phyloP scores from a whole-genome alignment of 768 basidiomycete species.

The Rickenella mellea region DNA sequence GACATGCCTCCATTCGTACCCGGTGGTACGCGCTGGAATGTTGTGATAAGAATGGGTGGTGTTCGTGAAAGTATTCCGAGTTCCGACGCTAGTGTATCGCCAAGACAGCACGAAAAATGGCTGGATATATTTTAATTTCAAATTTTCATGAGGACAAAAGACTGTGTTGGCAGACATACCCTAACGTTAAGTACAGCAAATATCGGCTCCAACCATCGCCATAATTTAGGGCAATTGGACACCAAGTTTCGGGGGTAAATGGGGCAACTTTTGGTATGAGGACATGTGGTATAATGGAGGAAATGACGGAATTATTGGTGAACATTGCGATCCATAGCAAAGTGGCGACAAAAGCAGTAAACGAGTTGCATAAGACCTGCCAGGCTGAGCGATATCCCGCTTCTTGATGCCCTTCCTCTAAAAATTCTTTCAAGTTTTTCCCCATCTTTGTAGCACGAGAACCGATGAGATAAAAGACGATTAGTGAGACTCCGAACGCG shows the following conservation, averaged over 20 bases:
- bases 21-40: constrained; percentile 61
- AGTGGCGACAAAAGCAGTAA: constrained; percentile 49
- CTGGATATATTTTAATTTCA: constrained; percentile 35
- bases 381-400: constrained; percentile 66
- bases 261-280: too few species aligned
- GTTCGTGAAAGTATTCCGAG: constrained; percentile 74
- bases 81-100: constrained; percentile 90
- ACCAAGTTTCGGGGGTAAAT: constrained; percentile 45
- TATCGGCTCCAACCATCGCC: constrained; percentile 46
- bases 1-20: constrained; percentile 91
- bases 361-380: constrained; percentile 81
- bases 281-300: constrained; percentile 8
- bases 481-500: constrained; percentile 55
- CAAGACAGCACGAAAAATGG: constrained; percentile 83
- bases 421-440: constrained; percentile 58
- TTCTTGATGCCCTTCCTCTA: constrained; percentile 73
- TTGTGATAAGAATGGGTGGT: constrained; percentile 72
- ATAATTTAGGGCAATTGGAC: constrained; percentile 40
- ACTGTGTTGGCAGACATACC: constrained; percentile 31
- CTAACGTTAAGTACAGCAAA: constrained; percentile 55
- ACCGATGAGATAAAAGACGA: constrained; percentile 73
- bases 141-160: neutral
- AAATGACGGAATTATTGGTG: constrained; percentile 27
- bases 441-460: constrained; percentile 84
- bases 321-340: constrained; percentile 58